Evolutionary conservation across 768 basidiomycete species (phyloP).

Genomic region (Tricholoma furcatifolium): DNA sequence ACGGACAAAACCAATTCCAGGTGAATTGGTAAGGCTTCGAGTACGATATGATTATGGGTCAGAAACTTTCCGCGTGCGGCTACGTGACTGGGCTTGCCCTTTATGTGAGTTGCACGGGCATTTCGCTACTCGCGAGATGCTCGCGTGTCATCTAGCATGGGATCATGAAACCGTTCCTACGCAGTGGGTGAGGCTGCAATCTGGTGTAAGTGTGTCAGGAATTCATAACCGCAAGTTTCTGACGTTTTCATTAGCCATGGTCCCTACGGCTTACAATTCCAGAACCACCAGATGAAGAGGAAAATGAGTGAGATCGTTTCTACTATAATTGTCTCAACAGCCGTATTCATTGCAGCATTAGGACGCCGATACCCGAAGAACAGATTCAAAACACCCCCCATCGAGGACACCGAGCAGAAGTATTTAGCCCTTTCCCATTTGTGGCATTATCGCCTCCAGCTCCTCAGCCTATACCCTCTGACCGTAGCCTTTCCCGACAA

Average conservation of each 20-base stretch:
- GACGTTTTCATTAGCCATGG: slow-evolving; percentile 6
- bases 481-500: background rate
- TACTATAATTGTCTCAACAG: background rate
- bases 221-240: background rate
- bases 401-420: background rate
- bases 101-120: slow-evolving; percentile 47
- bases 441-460: slow-evolving; percentile 12
- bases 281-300: background rate
- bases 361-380: background rate
- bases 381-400: background rate
- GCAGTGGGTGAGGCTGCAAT: slow-evolving; percentile 33
- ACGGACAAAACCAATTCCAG: slow-evolving; percentile 22
- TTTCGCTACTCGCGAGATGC: slow-evolving; percentile 41
- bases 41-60: slow-evolving; percentile 19
- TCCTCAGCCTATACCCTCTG: background rate
- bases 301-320: background rate
- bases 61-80: slow-evolving; percentile 24
- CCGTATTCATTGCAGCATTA: background rate
- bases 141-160: slow-evolving; percentile 46
- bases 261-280: slow-evolving; percentile 5
- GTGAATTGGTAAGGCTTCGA: slow-evolving; percentile 7
- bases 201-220: slow-evolving; percentile 12
- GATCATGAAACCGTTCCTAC: slow-evolving; percentile 44
- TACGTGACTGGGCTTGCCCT: slow-evolving; percentile 48
- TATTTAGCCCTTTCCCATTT: slow-evolving; percentile 10